Evolutionary conservation across 345 rosid species (phyloP).

Genomic region (Mallotus nudiflorus): DNA sequence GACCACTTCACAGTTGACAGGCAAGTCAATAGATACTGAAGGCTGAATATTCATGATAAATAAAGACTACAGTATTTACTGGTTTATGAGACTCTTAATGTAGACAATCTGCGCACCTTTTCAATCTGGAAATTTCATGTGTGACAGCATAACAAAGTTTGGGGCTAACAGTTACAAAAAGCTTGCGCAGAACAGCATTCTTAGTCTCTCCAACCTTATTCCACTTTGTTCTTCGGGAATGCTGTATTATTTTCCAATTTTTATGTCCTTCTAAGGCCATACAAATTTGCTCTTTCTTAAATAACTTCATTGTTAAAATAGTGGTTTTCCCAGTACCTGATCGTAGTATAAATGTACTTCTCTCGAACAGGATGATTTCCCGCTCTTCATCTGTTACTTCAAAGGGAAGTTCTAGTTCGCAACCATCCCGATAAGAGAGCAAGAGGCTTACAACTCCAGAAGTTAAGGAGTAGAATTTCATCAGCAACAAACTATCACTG

Average conservation of each 20-base stretch:
- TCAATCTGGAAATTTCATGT: slow-evolving; percentile 33
- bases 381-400: too few species aligned
- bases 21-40: background rate
- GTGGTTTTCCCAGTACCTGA: too few species aligned
- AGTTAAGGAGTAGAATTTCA: slow-evolving; percentile 56
- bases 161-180: slow-evolving; percentile 54
- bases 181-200: slow-evolving; percentile 34
- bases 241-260: background rate
- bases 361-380: too few species aligned
- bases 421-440: slow-evolving; percentile 40
- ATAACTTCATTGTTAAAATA: too few species aligned
- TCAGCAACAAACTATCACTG: slow-evolving; percentile 40
- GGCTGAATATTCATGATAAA: background rate
- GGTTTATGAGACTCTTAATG: too few species aligned
- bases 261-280: slow-evolving; percentile 26
- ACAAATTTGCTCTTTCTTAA: too few species aligned
- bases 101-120: too few species aligned
- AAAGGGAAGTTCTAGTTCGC: too few species aligned
- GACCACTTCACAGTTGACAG: background rate
- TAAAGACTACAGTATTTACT: background rate
- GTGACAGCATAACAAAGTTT: slow-evolving; percentile 48
- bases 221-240: background rate
- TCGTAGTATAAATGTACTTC: too few species aligned
- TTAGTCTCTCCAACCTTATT: slow-evolving; percentile 16
- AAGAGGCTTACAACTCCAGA: slow-evolving; percentile 31